phyloP scores from a whole-genome alignment of 2,329 filamentous ascomycete species.

The Aspergillus tanneri region DNA sequence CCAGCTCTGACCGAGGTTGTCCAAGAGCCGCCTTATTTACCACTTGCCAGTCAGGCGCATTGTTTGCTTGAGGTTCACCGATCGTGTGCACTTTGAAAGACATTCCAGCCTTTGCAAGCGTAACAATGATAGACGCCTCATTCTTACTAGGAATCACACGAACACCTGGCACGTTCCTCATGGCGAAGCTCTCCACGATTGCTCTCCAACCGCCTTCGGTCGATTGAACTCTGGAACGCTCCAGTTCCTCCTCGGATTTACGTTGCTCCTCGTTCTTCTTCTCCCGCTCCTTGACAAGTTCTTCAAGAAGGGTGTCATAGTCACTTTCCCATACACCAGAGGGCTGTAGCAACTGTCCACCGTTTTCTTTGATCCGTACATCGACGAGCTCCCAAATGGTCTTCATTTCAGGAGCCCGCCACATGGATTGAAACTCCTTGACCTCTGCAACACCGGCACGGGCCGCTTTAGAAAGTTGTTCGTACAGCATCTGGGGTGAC shows the following conservation, averaged over 20 bases:
- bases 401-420: conserved; percentile 42
- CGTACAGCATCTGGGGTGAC: conserved; percentile 37
- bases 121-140: conserved; percentile 27
- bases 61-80: conserved; percentile 16
- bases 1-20: conserved; percentile 33
- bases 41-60: conserved; percentile 36
- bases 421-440: conserved; percentile 39
- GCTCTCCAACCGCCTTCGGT: conserved; percentile 34
- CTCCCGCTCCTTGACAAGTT: conserved; percentile 31
- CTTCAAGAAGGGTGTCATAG: conserved; percentile 37
- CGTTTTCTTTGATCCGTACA: conserved; percentile 37
- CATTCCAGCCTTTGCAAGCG: conserved; percentile 36
- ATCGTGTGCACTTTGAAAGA: conserved; percentile 34
- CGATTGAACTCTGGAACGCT: conserved; percentile 28
- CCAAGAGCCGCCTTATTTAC: conserved; percentile 25
- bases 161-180: conserved; percentile 30
- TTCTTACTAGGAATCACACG: conserved; percentile 26
- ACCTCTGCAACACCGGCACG: conserved; percentile 39
- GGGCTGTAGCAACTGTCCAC: conserved; percentile 38
- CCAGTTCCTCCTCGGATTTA: conserved; percentile 30
- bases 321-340: conserved; percentile 43
- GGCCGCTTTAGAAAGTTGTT: conserved; percentile 36
- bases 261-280: conserved; percentile 25
- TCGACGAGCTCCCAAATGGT: conserved; percentile 40
- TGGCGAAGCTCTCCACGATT: conserved; percentile 33